Evolutionary conservation across 192 early-diverging fungal species (phyloP).

Genomic region (Coemansia sp.): DNA sequence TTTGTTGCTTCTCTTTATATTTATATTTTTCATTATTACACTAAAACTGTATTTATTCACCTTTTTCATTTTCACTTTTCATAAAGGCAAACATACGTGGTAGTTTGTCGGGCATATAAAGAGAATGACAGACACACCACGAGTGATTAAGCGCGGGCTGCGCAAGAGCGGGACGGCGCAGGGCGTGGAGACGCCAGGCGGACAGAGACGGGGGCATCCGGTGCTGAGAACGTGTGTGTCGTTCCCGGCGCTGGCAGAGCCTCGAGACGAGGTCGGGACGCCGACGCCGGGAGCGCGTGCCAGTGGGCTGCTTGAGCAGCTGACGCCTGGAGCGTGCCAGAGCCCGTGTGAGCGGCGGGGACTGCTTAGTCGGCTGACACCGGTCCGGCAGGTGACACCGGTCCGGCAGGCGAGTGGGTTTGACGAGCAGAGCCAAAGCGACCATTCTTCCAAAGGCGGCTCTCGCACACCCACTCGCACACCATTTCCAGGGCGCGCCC

Average conservation of each 20-base stretch:
- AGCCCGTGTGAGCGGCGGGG: neutral
- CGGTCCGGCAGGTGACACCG: neutral
- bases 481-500: slow-evolving; percentile 20
- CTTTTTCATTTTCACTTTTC: slow-evolving; percentile 8
- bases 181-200: slow-evolving; percentile 2
- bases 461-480: slow-evolving; percentile 16
- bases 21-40: slow-evolving; percentile 6
- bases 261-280: slow-evolving; percentile 6
- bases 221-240: slow-evolving; percentile 30
- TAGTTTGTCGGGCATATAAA: neutral
- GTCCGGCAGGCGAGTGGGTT: neutral
- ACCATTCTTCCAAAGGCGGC: no score
- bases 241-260: slow-evolving; percentile 30
- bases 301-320: slow-evolving; percentile 17
- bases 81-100: no score
- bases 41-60: slow-evolving; percentile 14
- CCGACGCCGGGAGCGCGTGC: slow-evolving; percentile 15
- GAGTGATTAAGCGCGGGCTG: slow-evolving; percentile 18
- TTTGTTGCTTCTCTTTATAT: slow-evolving; percentile 7
- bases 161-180: slow-evolving; percentile 14
- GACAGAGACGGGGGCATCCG: slow-evolving; percentile 5
- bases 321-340: slow-evolving; percentile 19
- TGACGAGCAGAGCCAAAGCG: neutral
- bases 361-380: neutral
- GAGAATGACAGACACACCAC: slow-evolving; percentile 31